Base-by-base conservation (phyloP, 2,329 filamentous ascomycete species). In the Grosmannia huntii region DNA sequence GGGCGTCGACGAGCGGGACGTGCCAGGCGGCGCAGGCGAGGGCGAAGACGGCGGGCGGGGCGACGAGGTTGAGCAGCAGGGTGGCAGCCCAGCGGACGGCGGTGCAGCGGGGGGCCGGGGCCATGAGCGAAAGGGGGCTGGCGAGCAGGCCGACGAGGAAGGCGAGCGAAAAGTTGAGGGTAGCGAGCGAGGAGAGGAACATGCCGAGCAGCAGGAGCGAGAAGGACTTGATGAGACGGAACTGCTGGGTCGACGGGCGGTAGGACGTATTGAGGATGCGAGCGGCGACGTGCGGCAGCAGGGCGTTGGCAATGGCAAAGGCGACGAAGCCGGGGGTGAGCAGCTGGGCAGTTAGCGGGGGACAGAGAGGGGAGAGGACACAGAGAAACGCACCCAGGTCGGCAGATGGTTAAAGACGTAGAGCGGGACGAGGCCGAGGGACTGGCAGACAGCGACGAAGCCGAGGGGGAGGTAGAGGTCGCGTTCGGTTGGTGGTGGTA, bases 141-240 rank as follows among this genome's bases (percentile, higher is more conserved):
- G 89, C 84, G 52, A 92, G 74, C 2, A 97, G 74, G 44, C 94
- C 94, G 55, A 96, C 77, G 44, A 96, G 76, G 68, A 97, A 86
- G 53, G 90, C 85, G 16, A 96, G 84, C 3, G 87, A 90, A 76
- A 99, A 99, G 73, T 99, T 99, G 56, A 99, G 81, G 0, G 92
- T 99, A 2, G 94, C 92, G 14, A 99, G 85, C 0, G 91, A 87
- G 14, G 91, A 91, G 63, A 99, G 83, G 66, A 90, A 91, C 76
- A 96, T 89, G 65, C 94, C 94, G 0, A 97, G 81, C 11, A 95
- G 77, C 14, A 99, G 83, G n/a, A 97, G 82, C 6, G 90, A 95
- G 75, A 97, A 90, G 59, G 87, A 94, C 69, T 95, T 91, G 63
- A 90, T 84, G 56, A 96, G 81, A 53, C 84, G 81, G 66, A 86